These are phyloP conservation scores for Penicillium lividum DNA, from an alignment of 495 filamentous ascomycete species.

Conservation along the genomic window DNA sequence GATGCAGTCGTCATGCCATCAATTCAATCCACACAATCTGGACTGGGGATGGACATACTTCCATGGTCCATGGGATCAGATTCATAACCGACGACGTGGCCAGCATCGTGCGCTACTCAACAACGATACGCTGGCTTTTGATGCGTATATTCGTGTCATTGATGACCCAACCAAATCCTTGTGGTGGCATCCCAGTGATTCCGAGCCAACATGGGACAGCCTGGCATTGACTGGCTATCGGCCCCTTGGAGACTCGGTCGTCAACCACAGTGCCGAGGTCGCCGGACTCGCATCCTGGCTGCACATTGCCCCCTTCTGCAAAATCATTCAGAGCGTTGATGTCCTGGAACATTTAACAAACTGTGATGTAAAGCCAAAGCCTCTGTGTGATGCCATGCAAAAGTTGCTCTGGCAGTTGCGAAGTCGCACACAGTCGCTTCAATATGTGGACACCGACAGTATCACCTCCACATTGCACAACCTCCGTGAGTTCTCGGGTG, in stretches of 20 bases:
- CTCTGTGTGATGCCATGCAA: constrained; percentile 50
- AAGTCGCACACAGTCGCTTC: constrained; percentile 34
- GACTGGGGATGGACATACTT: constrained; percentile 73
- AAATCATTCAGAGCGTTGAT: constrained; percentile 52
- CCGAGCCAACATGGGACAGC: constrained; percentile 74
- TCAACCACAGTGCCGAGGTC: constrained; percentile 52
- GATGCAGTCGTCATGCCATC: constrained; percentile 58
- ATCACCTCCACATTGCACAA: constrained; percentile 47
- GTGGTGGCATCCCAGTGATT: constrained; percentile 64
- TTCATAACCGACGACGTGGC: constrained; percentile 56
- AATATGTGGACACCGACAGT: constrained; percentile 46
- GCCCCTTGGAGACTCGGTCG: constrained; percentile 48
- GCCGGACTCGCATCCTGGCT: constrained; percentile 59
- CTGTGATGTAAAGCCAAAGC: constrained; percentile 51
- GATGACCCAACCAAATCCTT: constrained; percentile 62
- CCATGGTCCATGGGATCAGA: constrained; percentile 60
- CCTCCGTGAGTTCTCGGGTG: constrained; percentile 44
- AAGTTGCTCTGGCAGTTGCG: constrained; percentile 47
- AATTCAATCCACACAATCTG: constrained; percentile 57
- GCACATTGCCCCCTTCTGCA: constrained; percentile 58
- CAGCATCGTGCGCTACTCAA: constrained; percentile 64
- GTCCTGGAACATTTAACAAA: constrained; percentile 52
- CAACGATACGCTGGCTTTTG: constrained; percentile 64
- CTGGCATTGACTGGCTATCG: constrained; percentile 62
- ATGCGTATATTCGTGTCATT: constrained; percentile 63